phyloP scores from a whole-genome alignment of 257 asterid species.

The Misopates orontium region DNA sequence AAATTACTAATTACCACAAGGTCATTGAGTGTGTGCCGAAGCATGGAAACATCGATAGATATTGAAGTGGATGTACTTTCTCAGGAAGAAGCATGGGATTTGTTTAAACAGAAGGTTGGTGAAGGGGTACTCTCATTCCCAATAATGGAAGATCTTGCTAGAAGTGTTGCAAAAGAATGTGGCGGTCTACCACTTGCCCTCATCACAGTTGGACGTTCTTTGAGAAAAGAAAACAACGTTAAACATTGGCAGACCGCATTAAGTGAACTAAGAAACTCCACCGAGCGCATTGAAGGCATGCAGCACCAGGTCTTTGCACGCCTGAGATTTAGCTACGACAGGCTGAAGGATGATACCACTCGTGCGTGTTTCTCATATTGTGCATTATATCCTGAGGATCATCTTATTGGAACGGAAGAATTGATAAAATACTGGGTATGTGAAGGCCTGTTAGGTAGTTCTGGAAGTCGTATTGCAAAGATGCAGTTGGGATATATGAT shows the following conservation, averaged over 20 bases:
- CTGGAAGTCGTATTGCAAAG: slow-evolving; percentile 27
- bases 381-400: slow-evolving; percentile 49
- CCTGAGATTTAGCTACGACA: slow-evolving; percentile 46
- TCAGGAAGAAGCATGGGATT: slow-evolving; percentile 44
- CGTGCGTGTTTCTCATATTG: slow-evolving; percentile 43
- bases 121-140: slow-evolving; percentile 29
- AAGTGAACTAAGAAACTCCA: slow-evolving; percentile 46
- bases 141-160: slow-evolving; percentile 28
- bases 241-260: slow-evolving; percentile 47
- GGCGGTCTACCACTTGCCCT: slow-evolving; percentile 60
- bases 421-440: slow-evolving; percentile 51
- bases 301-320: slow-evolving; percentile 43
- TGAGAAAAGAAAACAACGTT: slow-evolving; percentile 43
- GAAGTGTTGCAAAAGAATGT: slow-evolving; percentile 44
- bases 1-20: slow-evolving; percentile 49
- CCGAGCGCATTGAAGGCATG: slow-evolving; percentile 49
- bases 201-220: slow-evolving; percentile 49
- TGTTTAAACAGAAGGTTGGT: slow-evolving; percentile 43
- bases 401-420: slow-evolving; percentile 44
- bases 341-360: slow-evolving; percentile 35
- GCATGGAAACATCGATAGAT: slow-evolving; percentile 46
- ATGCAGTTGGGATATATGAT: slow-evolving; percentile 38
- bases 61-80: slow-evolving; percentile 46
- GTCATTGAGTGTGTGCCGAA: slow-evolving; percentile 42
- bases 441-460: slow-evolving; percentile 43